These are phyloP conservation scores for Penstemon barbatus DNA, from an alignment of 257 asterid genomes.

Conservation along the genomic window DNA sequence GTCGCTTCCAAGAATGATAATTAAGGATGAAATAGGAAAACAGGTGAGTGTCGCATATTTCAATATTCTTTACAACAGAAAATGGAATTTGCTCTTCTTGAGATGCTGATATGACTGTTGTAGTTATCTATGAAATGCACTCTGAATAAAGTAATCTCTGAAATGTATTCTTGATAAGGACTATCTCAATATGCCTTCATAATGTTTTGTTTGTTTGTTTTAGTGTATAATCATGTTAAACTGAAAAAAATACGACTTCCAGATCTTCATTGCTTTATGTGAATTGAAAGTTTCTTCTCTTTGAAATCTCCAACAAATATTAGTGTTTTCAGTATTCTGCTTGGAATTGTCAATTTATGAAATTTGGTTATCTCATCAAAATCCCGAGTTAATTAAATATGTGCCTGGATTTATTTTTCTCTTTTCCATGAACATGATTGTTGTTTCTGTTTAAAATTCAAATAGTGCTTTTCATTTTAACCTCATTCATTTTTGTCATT, in stretches of 20 bases:
- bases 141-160: not conserved
- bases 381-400: too few relatives aligned
- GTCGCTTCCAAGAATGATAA: conserved; percentile 98
- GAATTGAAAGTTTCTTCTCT: conserved; percentile 4
- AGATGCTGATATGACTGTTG: conserved; percentile 11
- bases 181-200: conserved; percentile 20
- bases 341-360: conserved; percentile 1
- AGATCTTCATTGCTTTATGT: not conserved
- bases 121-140: conserved; percentile 14
- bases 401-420: too few relatives aligned
- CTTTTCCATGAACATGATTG: not conserved
- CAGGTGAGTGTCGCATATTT: conserved; percentile 53
- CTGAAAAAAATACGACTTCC: not conserved
- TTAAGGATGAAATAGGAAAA: conserved; percentile 87
- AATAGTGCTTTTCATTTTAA: conserved; percentile 4
- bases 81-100: not conserved
- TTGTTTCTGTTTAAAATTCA: conserved; percentile 11
- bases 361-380: too few relatives aligned
- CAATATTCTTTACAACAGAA: conserved; percentile 11
- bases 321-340: conserved; percentile 10
- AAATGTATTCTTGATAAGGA: conserved; percentile 1
- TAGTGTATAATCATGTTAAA: conserved; percentile 10
- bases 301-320: not conserved
- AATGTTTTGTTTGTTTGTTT: not conserved
- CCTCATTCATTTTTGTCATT: conserved; percentile 10